These are phyloP conservation scores for Malus domestica DNA, from an alignment of 306 rosid species.

Conservation along the genomic window ASM211411v1 NC_041800.1:1643501-1644000, in stretches of 20 bases:
- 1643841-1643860: background rate
- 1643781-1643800: background rate
- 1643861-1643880: background rate
- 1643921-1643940: too few relatives aligned
- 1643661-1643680: background rate
- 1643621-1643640: background rate
- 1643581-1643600: background rate
- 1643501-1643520: slow-evolving; percentile 14
- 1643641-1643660: background rate
- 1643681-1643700: background rate
- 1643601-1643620: background rate
- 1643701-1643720: background rate
- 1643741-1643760: background rate
- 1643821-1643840: background rate
- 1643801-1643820: background rate
- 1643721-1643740: background rate
- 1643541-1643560: slow-evolving; percentile 3
- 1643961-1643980: too few relatives aligned
- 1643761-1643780: background rate
- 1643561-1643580: background rate
- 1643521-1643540: background rate
- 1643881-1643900: background rate
- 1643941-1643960: too few relatives aligned
- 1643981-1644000: too few relatives aligned
- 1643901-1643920: too few relatives aligned